These are phyloP conservation scores for Santalum album DNA, from an alignment of 164 flowering plant genomes.

Conservation along the genomic window DNA sequence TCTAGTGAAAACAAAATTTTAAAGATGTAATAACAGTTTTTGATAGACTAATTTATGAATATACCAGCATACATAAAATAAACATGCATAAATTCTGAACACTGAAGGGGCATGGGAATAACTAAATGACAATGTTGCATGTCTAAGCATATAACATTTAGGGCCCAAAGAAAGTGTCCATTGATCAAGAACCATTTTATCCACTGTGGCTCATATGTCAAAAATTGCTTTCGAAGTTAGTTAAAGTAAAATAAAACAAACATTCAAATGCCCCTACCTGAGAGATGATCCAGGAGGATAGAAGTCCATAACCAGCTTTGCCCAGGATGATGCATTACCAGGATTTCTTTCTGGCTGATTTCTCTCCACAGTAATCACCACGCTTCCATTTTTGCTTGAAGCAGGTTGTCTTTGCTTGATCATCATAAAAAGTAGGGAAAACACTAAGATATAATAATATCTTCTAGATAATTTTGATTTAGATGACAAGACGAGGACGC, in stretches of 20 bases:
- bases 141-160: too few relatives aligned
- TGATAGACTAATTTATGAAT: too few relatives aligned
- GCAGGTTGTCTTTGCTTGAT: slow-evolving; percentile 94
- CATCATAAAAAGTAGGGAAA: slow-evolving; percentile 23
- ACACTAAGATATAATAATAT: slow-evolving; percentile 16
- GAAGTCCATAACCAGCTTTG: slow-evolving; percentile 71
- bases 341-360: slow-evolving; percentile 34
- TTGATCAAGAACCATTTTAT: not conserved
- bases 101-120: too few relatives aligned
- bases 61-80: too few relatives aligned
- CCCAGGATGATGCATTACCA: slow-evolving; percentile 47
- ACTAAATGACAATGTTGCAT: too few relatives aligned
- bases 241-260: not conserved
- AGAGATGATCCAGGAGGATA: slow-evolving; percentile 68
- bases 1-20: too few relatives aligned
- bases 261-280: slow-evolving; percentile 32
- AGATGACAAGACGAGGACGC: too few relatives aligned
- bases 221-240: not conserved
- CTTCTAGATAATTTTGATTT: too few relatives aligned
- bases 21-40: too few relatives aligned
- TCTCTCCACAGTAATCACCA: slow-evolving; percentile 37
- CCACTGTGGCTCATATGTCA: not conserved
- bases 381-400: slow-evolving; percentile 61
- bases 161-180: too few relatives aligned
- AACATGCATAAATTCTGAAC: too few relatives aligned